Evolutionary conservation across 2,329 filamentous ascomycete genomes (phyloP).

Genomic region (Biscogniauxia mediterranea): DNA sequence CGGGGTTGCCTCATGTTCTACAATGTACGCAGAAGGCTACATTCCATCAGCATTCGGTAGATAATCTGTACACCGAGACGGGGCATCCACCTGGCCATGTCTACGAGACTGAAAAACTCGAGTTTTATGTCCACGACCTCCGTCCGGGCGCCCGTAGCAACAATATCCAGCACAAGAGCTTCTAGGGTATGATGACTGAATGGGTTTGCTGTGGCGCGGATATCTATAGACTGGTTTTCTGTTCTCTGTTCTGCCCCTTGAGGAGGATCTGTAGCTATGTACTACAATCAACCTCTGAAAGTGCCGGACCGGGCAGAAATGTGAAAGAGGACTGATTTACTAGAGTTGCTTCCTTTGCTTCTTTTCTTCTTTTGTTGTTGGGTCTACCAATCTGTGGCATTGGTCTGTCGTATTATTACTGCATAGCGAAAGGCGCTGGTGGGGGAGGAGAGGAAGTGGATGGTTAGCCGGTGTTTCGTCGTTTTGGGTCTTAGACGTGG

Average conservation of each 20-base stretch:
- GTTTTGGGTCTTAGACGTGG: too few species aligned
- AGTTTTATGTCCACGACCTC: constrained; percentile 58
- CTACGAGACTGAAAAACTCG: constrained; percentile 63
- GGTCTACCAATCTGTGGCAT: too few species aligned
- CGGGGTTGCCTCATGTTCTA: constrained; percentile 81
- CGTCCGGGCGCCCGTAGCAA: constrained; percentile 36
- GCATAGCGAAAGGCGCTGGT: background rate
- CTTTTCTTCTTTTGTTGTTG: too few species aligned
- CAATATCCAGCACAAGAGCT: constrained; percentile 24
- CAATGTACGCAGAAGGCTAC: constrained; percentile 74
- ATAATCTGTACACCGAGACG: constrained; percentile 77
- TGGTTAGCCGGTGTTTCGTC: background rate
- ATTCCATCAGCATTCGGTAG: constrained; percentile 72
- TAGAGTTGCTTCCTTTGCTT: background rate
- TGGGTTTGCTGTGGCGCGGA: constrained; percentile 20
- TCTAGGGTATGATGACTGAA: constrained; percentile 29
- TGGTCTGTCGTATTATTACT: background rate
- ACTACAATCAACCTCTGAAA: constrained; percentile 4
- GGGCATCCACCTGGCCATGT: constrained; percentile 66
- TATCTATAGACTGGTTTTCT: constrained; percentile 7
- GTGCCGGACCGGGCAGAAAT: background rate
- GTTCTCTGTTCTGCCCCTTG: constrained; percentile 6
- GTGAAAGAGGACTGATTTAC: constrained; percentile 3
- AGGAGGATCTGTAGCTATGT: background rate
- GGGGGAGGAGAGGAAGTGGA: background rate